Conservation (phyloP, 306 rosid species). For the Fagus crenata region DNA sequence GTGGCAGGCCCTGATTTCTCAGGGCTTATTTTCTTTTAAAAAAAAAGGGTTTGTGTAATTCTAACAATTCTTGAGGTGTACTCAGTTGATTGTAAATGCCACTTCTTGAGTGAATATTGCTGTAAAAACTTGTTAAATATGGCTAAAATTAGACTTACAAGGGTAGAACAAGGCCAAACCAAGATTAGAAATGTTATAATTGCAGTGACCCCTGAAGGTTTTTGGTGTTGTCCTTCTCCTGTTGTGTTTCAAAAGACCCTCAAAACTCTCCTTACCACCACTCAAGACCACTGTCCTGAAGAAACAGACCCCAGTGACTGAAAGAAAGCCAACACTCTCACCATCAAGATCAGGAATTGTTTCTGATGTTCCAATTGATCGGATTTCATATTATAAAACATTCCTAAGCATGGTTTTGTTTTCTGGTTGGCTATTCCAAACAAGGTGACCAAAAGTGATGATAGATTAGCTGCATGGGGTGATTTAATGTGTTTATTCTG, state of each 20-base stretch:
- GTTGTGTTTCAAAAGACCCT: constrained; percentile 81
- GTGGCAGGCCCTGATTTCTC: neutral
- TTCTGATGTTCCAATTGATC: constrained; percentile 41
- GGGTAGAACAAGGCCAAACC: no score
- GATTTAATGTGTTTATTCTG: no score
- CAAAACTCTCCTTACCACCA: constrained; percentile 72
- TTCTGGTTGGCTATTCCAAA: no score
- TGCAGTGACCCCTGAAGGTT: constrained; percentile 50
- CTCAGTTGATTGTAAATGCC: constrained; percentile 33
- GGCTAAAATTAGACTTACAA: constrained; percentile 55
- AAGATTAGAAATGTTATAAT: no score
- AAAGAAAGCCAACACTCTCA: constrained; percentile 46
- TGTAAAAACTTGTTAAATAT: constrained; percentile 42
- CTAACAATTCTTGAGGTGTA: constrained; percentile 11
- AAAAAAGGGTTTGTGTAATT: neutral
- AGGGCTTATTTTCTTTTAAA: constrained; percentile 20
- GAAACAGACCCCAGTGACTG: constrained; percentile 41
- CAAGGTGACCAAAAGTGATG: no score
- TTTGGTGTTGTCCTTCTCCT: constrained; percentile 95
- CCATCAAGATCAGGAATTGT: constrained; percentile 51
- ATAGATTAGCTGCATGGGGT: no score
- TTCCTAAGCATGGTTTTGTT: no score
- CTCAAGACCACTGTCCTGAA: constrained; percentile 49
- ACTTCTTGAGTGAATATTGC: constrained; percentile 30
- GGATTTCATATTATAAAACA: no score